phyloP scores from a whole-genome alignment of 2,329 filamentous ascomycete species.

The Cladophialophora chaetospira region DNA sequence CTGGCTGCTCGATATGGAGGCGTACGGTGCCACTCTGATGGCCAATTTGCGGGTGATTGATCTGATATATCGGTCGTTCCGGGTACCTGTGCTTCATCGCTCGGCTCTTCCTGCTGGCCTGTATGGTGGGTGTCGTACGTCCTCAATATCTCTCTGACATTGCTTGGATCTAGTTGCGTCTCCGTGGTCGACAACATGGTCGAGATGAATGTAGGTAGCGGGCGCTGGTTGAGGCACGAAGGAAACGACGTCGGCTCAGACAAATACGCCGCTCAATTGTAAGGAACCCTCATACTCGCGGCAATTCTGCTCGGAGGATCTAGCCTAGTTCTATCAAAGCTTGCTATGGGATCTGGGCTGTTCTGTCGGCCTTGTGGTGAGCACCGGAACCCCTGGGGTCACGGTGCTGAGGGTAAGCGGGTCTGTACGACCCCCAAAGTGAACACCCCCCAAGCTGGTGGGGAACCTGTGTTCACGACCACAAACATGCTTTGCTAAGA shows the following conservation, averaged over 20 bases:
- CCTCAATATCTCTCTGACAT: constrained; percentile 13
- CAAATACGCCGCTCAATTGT: background rate
- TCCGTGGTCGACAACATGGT: background rate
- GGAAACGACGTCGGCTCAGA: too few species aligned
- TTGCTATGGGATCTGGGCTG: background rate
- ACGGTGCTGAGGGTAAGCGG: background rate
- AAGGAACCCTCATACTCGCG: background rate
- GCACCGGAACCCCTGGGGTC: background rate
- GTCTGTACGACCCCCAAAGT: background rate
- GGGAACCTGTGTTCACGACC: too few species aligned
- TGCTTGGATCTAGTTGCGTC: constrained; percentile 11
- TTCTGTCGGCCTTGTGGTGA: too few species aligned
- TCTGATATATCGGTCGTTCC: background rate
- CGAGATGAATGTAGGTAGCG: background rate
- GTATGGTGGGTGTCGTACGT: constrained; percentile 21
- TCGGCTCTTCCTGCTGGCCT: constrained; percentile 12
- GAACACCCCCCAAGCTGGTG: background rate
- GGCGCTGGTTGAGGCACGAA: too few species aligned
- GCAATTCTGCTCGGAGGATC: background rate
- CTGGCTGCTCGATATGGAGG: constrained; percentile 53
- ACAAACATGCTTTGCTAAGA: too few species aligned
- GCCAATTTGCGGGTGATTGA: constrained; percentile 43
- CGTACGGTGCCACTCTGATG: constrained; percentile 50
- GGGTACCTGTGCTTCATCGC: background rate
- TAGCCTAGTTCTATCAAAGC: background rate